Base-by-base conservation (phyloP, 768 basidiomycete genomes). In the Albatrellus ellisii region DNA sequence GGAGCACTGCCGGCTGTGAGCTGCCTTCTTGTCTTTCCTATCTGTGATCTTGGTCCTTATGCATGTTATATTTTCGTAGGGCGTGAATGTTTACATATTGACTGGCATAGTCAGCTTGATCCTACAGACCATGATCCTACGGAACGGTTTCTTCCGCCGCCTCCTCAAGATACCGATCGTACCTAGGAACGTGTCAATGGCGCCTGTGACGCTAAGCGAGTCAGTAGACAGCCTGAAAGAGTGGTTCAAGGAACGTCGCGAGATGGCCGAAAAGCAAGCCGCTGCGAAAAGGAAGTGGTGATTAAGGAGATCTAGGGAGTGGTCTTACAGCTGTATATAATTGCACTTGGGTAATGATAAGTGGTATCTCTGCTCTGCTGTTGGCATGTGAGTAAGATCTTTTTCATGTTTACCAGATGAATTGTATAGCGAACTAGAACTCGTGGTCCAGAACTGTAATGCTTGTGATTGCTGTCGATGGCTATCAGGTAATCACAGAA, bases 1-100 rank as follows among this genome's bases (percentile, higher is more conserved):
- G 61, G 62, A 12, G 61, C 60, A 41, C 72, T 91, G 56, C 78
- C 87, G 22, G 62, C 74, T 2, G 89, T 87, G 58, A 53, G 80
- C 64, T 8, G 9, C 32, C 31, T 25, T 4, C 17, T 28, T 41
- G n/a, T 21, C 20, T 26, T 10, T n/a, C n/a, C n/a, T n/a, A n/a
- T n/a, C n/a, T n/a, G n/a, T n/a, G n/a, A 24, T 31, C 27, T 12
- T 10, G 10, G 33, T 4, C 15, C 40, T 14, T 35, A 15, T 33
- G 31, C 31, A 6, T 27, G 12, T 24, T 40, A 26, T 18, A 8
- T 46, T 12, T 17, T 3, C 29, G 4, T 39, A 80, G 77, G 79
- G 73, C 10, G 52, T 79, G 34, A 64, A 74, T 46, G 51, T 81
- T 43, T 75, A 78, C 59, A 64, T 79, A 59, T 55, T 69, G 2